Evolutionary conservation across 495 filamentous ascomycete genomes (phyloP), one percentile per base, ranked within the genome.

Genomic region (Amniculicola lignicola): DNA sequence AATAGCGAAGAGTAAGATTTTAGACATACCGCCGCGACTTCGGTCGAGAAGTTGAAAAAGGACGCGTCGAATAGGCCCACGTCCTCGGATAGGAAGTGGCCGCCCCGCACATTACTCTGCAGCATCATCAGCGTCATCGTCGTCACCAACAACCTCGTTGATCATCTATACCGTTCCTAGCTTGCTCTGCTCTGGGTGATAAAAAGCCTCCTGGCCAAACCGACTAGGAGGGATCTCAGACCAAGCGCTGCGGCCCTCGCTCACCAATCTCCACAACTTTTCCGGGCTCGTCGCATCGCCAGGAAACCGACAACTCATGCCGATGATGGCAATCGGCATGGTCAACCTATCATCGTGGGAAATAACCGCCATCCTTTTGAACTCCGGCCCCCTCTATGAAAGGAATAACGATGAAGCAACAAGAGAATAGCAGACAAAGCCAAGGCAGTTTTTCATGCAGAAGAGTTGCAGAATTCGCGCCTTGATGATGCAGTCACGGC

Each of bases 241-340:
- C 37, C 22, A 43, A 2, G 18, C 50, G 4, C 22, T 38, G 37
- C 47, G 16, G 14, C 35, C 23, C 16, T 51, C 33, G 37, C 18
- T 60, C 19, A 81, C 57, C 55, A 86, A 72, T 29, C 83, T 64
- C 82, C 82, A 87, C 45, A 87, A 75, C 38, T 72, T 74, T 38
- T 75, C 73, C 12, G 77, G 75, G 54, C 63, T 75, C 25, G 73
- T 72, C 18, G 77, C 75, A 51, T 75, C 74, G 4, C 77, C 82
- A n/a, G 83, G 80, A 57, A 87, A 80, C 24, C 79, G 75, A 52
- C 79, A 84, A 21, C 74, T 74, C 71, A 84, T 75, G 40, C 82
- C 81, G 49, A 84, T 68, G 33, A 85, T 74, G 18, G 81, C 82
- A 46, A 84, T 83, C 5, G 83, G 82, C 74, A 22, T 19, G 9